Evolutionary conservation across 1,139 yeast species (phyloP).

Genomic region (Taphrina flavorubra): DNA sequence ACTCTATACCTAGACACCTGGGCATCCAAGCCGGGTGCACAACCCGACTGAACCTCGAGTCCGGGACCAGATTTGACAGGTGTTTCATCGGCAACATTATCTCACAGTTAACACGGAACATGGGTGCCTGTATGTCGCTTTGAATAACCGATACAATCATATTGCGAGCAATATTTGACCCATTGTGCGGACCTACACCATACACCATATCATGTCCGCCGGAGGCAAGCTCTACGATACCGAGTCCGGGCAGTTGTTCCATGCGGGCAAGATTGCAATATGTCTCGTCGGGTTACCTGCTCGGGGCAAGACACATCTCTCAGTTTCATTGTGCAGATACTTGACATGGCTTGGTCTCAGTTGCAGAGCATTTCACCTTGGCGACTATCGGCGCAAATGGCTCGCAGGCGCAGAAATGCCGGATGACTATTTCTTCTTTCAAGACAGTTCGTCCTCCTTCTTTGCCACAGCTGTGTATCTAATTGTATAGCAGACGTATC

Average conservation of each 20-base stretch:
- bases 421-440: conserved; percentile 71
- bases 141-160: no score
- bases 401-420: conserved; percentile 61
- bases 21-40: no score
- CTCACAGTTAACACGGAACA: no score
- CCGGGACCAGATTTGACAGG: no score
- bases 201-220: conserved; percentile 10
- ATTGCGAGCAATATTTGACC: no score
- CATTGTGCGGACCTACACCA: no score
- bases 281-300: conserved; percentile 95
- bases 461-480: neutral
- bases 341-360: conserved; percentile 92
- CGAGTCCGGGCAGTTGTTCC: conserved; percentile 86
- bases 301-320: conserved; percentile 90
- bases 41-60: no score
- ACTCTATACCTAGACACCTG: no score
- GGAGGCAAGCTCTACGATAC: conserved; percentile 71
- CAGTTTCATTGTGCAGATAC: conserved; percentile 89
- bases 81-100: no score
- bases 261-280: conserved; percentile 92
- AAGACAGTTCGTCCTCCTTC: conserved; percentile 49
- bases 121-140: no score
- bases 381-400: conserved; percentile 80
- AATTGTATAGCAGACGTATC: conserved; percentile 22
- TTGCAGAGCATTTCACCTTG: conserved; percentile 88